phyloP scores from a whole-genome alignment of 2,329 filamentous ascomycete species.

The Lizonia empirigonia region DNA sequence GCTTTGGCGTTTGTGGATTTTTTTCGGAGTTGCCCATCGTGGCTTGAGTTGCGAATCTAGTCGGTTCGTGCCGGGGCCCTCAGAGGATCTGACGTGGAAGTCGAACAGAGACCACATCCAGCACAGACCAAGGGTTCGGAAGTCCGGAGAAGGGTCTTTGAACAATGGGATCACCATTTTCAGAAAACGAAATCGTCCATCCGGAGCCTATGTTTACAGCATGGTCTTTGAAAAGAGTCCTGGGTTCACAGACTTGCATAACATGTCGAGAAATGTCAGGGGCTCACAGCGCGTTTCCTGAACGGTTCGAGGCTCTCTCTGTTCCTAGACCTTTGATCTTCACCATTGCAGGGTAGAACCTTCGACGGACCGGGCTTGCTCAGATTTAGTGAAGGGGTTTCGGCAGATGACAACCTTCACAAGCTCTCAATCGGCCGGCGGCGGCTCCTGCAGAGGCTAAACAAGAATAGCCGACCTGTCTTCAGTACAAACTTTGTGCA shows the following conservation, averaged over 20 bases:
- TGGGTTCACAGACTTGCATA: neutral
- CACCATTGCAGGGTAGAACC: neutral
- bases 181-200: neutral
- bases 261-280: neutral
- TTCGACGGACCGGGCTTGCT: neutral
- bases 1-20: neutral
- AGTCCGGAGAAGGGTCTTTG: neutral
- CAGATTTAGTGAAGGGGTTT: neutral
- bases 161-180: neutral
- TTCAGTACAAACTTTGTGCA: neutral
- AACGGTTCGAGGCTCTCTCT: neutral
- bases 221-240: neutral
- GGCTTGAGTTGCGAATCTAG: neutral
- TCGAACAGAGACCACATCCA: conserved; percentile 2
- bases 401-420: neutral
- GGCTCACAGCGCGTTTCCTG: neutral
- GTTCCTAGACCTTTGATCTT: neutral
- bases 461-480: neutral
- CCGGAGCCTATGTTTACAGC: neutral
- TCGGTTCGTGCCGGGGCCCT: conserved; percentile 2
- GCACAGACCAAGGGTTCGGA: conserved; percentile 16
- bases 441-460: neutral
- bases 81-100: neutral
- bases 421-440: neutral
- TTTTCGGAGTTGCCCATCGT: conserved; percentile 1